phyloP scores from a whole-genome alignment of 345 rosid genomes.

The Salix udensis region DNA sequence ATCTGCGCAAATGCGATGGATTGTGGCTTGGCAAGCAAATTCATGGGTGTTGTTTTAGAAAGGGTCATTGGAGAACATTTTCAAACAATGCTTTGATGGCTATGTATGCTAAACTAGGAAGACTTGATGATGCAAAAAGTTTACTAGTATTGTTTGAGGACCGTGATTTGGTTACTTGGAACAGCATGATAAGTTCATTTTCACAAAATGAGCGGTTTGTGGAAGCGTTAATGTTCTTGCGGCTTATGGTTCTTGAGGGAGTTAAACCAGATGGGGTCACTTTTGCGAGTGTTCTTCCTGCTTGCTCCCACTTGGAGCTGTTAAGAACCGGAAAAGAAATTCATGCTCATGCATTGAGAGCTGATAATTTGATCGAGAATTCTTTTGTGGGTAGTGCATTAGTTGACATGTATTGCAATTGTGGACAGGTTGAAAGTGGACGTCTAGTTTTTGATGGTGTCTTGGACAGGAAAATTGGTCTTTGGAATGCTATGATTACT shows the following conservation, averaged over 20 bases:
- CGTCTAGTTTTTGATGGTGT: slow-evolving; percentile 56
- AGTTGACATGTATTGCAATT: slow-evolving; percentile 93
- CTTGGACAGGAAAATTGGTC: slow-evolving; percentile 41
- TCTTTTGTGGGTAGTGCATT: slow-evolving; percentile 87
- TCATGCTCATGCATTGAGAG: slow-evolving; percentile 75
- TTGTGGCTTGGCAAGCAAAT: slow-evolving; percentile 69
- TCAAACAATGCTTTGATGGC: slow-evolving; percentile 71
- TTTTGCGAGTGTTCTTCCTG: slow-evolving; percentile 79
- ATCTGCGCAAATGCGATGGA: slow-evolving; percentile 37
- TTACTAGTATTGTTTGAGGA: slow-evolving; percentile 49
- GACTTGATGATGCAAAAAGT: slow-evolving; percentile 37
- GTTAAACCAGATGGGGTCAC: slow-evolving; percentile 73
- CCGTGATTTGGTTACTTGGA: slow-evolving; percentile 84
- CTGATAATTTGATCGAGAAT: slow-evolving; percentile 53
- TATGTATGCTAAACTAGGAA: slow-evolving; percentile 73
- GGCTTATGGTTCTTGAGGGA: slow-evolving; percentile 52
- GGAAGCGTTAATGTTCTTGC: slow-evolving; percentile 54
- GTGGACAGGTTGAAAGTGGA: slow-evolving; percentile 56
- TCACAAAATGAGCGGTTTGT: slow-evolving; percentile 57
- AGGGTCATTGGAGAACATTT: slow-evolving; percentile 55
- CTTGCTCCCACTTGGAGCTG: slow-evolving; percentile 68
- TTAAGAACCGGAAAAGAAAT: slow-evolving; percentile 64
- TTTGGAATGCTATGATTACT: slow-evolving; percentile 93
- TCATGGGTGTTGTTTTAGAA: slow-evolving; percentile 62
- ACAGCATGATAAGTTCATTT: slow-evolving; percentile 63